Evolutionary conservation across 495 filamentous ascomycete genomes (phyloP), one percentile per base, ranked within the genome.

Genomic region (Aspergillus steynii): DNA sequence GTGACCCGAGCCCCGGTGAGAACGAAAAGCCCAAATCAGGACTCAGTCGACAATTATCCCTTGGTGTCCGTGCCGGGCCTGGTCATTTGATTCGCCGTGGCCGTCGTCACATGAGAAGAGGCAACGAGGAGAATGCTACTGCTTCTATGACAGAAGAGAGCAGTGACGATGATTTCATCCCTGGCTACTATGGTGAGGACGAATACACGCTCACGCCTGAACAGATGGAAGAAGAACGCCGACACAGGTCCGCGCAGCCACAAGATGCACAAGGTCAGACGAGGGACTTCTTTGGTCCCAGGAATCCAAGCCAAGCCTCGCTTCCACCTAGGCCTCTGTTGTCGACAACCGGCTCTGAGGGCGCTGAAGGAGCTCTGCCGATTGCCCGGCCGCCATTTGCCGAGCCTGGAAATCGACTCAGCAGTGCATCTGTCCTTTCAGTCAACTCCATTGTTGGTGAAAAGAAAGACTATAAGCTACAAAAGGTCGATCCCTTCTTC

Each of bases 401-500:
- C 2, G 71, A 74, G 32, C 61, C 74, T 50, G 69, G 68, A 20
- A 77, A 68, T 28, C 73, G 77, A n/a, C 69, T 81, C 25, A 79
- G 73, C 51, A 72, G 72, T 47, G 60, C 76, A 32, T 81, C 85
- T 66, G 69, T 83, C 58, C 71, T 81, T 29, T 80, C 77, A 2
- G 79, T 82, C 49, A 77, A 82, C 32, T 83, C 82, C 1, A 81
- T 89, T 6, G 78, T 86, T 15, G 85, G 85, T 14, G 85, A 86
- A 53, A 80, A 83, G 61, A 84, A 83, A 29, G 85, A 90, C 61
- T 85, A 84, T 60, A 83, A 84, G 61, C 79, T 89, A 10, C 87
- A 90, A 64, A 84, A 89, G 53, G 86, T 90, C 4, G 85, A 88
- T 56, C 87, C 87, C 4, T 88, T 84, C 75, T 90, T 90, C 75